phyloP scores from a whole-genome alignment of 2,329 filamentous ascomycete species.

The Apiospora rasikravindrae region DNA sequence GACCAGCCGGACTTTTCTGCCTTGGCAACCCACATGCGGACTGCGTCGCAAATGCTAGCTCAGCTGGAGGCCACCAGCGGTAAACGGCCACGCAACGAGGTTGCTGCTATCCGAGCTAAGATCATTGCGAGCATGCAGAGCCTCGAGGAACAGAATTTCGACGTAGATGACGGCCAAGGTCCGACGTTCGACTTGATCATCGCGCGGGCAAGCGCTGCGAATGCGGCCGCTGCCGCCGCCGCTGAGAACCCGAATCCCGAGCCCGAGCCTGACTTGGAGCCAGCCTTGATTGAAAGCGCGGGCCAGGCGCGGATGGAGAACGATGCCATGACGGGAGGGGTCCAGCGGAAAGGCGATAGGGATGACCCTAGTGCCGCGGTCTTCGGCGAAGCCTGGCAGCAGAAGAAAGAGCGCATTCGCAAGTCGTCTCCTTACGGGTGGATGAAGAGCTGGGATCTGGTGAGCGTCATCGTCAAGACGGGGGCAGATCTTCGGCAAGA shows the following conservation, averaged over 20 bases:
- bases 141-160: slow-evolving; percentile 84
- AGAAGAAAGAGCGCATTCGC: slow-evolving; percentile 83
- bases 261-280: slow-evolving; percentile 44
- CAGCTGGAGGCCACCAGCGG: slow-evolving; percentile 81
- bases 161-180: slow-evolving; percentile 71
- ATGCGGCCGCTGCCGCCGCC: slow-evolving; percentile 43
- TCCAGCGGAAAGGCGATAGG: slow-evolving; percentile 79
- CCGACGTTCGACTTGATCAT: slow-evolving; percentile 86
- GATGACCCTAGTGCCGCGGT: slow-evolving; percentile 86
- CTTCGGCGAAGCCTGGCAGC: slow-evolving; percentile 85
- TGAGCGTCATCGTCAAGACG: slow-evolving; percentile 88
- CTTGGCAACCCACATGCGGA: slow-evolving; percentile 85
- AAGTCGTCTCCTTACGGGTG: slow-evolving; percentile 84
- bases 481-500: slow-evolving; percentile 83
- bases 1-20: slow-evolving; percentile 84
- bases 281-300: slow-evolving; percentile 69
- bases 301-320: slow-evolving; percentile 88
- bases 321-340: slow-evolving; percentile 83
- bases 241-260: background rate
- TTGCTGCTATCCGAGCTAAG: slow-evolving; percentile 82
- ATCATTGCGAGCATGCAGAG: slow-evolving; percentile 92
- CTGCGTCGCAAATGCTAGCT: slow-evolving; percentile 84
- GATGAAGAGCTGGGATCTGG: slow-evolving; percentile 89
- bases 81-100: slow-evolving; percentile 79
- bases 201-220: slow-evolving; percentile 66